A percentile compares a stretch with the other conserved stretches of the same genome.
Evolutionary conservation across 2,329 filamentous ascomycete genomes (phyloP).

Genomic region (Leptographium lundbergii): DNA sequence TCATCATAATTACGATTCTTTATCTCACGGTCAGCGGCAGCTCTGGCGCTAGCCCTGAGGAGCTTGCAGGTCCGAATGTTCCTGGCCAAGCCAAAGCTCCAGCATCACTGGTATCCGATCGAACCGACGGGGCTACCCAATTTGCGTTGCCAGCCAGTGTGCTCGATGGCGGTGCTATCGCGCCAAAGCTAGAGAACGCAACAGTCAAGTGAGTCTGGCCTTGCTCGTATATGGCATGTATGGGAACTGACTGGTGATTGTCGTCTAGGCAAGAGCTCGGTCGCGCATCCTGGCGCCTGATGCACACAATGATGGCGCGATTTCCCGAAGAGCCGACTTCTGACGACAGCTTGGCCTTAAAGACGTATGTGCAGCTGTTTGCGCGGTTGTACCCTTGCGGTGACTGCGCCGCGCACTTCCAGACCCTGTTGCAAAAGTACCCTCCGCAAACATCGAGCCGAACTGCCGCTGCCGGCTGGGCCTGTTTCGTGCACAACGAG

Average conservation of each 20-base stretch:
- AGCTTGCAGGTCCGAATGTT: background rate
- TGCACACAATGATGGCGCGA: conserved; percentile 59
- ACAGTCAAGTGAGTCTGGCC: conserved; percentile 51
- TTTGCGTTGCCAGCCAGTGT: conserved; percentile 34
- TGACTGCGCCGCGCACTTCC: conserved; percentile 57
- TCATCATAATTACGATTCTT: conserved; percentile 5
- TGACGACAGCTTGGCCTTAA: conserved; percentile 49
- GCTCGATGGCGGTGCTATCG: conserved; percentile 58
- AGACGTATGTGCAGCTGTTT: conserved; percentile 54
- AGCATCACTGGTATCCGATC: background rate
- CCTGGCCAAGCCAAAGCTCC: background rate
- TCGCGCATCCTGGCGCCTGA: conserved; percentile 55
- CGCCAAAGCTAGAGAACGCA: conserved; percentile 70
- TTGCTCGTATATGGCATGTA: conserved; percentile 1
- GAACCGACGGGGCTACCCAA: background rate
- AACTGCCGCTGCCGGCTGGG: conserved; percentile 53
- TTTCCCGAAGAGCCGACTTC: conserved; percentile 53
- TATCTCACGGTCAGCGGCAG: conserved; percentile 7
- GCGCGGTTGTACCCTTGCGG: conserved; percentile 58
- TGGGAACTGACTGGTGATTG: too few relatives aligned
- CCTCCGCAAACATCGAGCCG: conserved; percentile 53
- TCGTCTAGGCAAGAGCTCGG: conserved; percentile 38
- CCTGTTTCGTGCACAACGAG: conserved; percentile 55
- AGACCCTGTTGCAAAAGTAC: conserved; percentile 45
- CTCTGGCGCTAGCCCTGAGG: background rate